Base-by-base conservation (phyloP, 257 asterid genomes). In the Nicotiana undulata region DNA sequence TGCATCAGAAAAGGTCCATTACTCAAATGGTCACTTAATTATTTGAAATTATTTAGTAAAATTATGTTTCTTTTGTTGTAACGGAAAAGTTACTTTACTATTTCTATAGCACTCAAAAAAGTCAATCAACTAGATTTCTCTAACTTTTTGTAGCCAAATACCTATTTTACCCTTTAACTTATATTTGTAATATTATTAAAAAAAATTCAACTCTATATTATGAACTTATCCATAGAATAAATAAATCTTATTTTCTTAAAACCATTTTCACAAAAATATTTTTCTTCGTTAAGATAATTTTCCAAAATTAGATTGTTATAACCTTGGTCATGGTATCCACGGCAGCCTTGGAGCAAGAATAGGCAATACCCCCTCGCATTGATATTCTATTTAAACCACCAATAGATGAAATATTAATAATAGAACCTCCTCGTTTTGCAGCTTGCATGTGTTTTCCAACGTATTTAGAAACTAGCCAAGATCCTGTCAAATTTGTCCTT, bases 371-470 rank as follows among this genome's bases (percentile, higher is more conserved):
- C 15, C 97, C 97, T 0, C 88, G 92, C 18, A 86, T 24, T 2
- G 75, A 86, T 2, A 88, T 90, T 12, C 96, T 90, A 6, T 90
- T 79, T n/a, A 90, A 87, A 52, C 93, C 93, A 5, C 85, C 52
- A 70, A 90, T 86, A 4, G 97, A 93, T 20, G 96, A 87, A 63
- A 92, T 81, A 26, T 89, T 92, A 20, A 92, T 81, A 49, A 91
- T 77, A 29, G 91, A 86, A 3, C 97, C 94, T 10, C 92, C 92
- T 4, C 1, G 40, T 18, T 85, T 79, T 12, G 85, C 75, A 56
- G 84, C 85, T 4, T 88, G 83, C 94, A 90, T 88, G 20, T 16
- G 82, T 44, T 5, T 58, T 24, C 91, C 74, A 3, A 86, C 91
- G 17, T 80, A 84, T 85, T 91, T 91, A 0, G 95, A 84, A 13